A percentile compares a stretch with the other conserved stretches of the same genome.
phyloP scores from a whole-genome alignment of 495 filamentous ascomycete genomes.

The Chaetomidium leptoderma region DNA sequence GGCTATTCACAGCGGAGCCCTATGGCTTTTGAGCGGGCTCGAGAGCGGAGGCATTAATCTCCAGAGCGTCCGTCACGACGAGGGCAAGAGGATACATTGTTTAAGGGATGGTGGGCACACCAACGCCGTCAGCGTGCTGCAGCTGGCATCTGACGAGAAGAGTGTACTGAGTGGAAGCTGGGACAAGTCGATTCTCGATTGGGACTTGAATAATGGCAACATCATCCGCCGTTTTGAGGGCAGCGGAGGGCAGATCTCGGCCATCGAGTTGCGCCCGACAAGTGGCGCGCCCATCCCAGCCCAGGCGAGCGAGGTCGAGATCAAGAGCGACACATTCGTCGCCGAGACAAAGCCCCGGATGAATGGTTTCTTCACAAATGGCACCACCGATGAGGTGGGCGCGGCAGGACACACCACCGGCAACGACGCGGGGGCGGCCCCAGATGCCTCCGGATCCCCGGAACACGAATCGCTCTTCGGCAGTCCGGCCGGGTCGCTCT shows the following conservation, averaged over 20 bases:
- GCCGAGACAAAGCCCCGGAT: slow-evolving; percentile 45
- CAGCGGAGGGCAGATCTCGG: slow-evolving; percentile 77
- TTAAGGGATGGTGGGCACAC: slow-evolving; percentile 68
- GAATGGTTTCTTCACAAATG: slow-evolving; percentile 45
- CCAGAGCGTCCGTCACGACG: slow-evolving; percentile 90
- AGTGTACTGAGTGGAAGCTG: slow-evolving; percentile 90
- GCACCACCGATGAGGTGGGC: slow-evolving; percentile 21
- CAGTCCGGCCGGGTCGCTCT: slow-evolving; percentile 52
- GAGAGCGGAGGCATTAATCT: slow-evolving; percentile 91
- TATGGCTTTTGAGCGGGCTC: slow-evolving; percentile 86
- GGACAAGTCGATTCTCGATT: slow-evolving; percentile 91
- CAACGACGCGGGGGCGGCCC: neutral
- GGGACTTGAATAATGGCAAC: slow-evolving; percentile 89
- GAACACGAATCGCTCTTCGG: slow-evolving; percentile 70
- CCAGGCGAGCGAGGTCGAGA: slow-evolving; percentile 56
- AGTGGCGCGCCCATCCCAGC: slow-evolving; percentile 69
- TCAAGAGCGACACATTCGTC: slow-evolving; percentile 59
- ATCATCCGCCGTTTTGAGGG: slow-evolving; percentile 68
- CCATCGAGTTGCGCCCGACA: slow-evolving; percentile 79
- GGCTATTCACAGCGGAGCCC: slow-evolving; percentile 79
- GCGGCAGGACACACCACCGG: neutral
- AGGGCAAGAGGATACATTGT: slow-evolving; percentile 79
- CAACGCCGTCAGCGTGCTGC: slow-evolving; percentile 86
- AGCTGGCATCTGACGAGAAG: slow-evolving; percentile 76
- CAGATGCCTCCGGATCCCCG: slow-evolving; percentile 56